phyloP scores from a whole-genome alignment of 768 basidiomycete genomes.

The Mycena polygramma region DNA sequence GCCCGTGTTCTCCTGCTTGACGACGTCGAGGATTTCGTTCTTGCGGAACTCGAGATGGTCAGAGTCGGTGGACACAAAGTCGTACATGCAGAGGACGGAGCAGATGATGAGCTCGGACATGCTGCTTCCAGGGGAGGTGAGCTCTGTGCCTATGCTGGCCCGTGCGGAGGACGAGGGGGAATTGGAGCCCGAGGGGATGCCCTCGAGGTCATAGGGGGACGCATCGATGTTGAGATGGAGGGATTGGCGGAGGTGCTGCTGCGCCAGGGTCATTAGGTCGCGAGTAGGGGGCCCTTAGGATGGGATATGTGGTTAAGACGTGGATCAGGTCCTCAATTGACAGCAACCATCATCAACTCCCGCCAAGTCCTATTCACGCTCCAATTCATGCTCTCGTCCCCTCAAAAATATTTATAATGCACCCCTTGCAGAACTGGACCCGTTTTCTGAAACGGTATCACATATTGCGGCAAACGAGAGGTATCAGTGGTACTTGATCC shows the following conservation, averaged over 20 bases:
- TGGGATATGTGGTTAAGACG: background rate
- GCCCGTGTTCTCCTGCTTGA: conserved; percentile 78
- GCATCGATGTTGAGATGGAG: conserved; percentile 57
- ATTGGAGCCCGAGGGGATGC: conserved; percentile 48
- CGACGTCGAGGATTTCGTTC: conserved; percentile 76
- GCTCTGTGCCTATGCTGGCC: conserved; percentile 46
- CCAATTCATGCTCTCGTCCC: background rate
- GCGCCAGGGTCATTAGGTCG: conserved; percentile 49
- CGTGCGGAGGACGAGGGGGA: conserved; percentile 52
- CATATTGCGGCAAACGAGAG: background rate
- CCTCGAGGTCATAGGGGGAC: conserved; percentile 47
- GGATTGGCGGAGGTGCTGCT: conserved; percentile 52
- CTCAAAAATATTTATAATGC: background rate
- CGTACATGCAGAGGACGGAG: conserved; percentile 75
- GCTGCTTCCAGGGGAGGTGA: conserved; percentile 47
- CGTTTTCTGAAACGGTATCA: background rate
- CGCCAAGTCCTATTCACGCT: background rate
- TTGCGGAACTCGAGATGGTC: conserved; percentile 73
- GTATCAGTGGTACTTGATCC: background rate
- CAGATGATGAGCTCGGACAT: conserved; percentile 54
- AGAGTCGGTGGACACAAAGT: conserved; percentile 73
- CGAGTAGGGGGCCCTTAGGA: background rate
- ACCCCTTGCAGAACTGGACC: background rate
- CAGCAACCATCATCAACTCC: background rate
- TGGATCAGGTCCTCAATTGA: background rate